Conservation (phyloP, 1,284 basidiomycete genomes). For the Ceratorhiza oryzae-sativae region DNA sequence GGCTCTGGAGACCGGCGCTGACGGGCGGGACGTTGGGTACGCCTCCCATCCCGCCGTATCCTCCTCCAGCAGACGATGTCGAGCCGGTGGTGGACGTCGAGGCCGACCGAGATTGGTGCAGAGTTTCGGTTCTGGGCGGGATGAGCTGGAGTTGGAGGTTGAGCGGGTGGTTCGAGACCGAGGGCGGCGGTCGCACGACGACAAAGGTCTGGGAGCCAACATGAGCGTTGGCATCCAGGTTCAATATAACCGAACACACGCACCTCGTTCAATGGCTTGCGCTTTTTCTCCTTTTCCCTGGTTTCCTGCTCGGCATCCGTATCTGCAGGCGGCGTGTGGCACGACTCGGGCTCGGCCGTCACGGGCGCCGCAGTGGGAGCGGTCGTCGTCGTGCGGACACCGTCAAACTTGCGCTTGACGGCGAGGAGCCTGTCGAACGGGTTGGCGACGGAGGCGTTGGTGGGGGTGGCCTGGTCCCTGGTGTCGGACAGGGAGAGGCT, state of each 20-base stretch:
- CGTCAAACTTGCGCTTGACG: conserved; percentile 30
- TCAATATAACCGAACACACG: not conserved
- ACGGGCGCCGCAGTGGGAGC: not conserved
- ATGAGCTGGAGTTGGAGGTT: conserved; percentile 95
- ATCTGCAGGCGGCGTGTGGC: not conserved
- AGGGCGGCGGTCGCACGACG: conserved; percentile 83
- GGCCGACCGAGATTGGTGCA: conserved; percentile 43
- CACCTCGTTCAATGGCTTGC: conserved; percentile 32
- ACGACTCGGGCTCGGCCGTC: not conserved
- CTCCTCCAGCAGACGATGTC: conserved; percentile 5
- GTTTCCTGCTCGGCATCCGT: conserved; percentile 13
- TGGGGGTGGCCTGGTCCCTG: conserved; percentile 12
- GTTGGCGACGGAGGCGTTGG: not conserved
- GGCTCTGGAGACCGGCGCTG: conserved; percentile 14
- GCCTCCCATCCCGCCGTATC: conserved; percentile 4
- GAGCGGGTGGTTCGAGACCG: conserved; percentile 83
- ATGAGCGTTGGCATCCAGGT: not conserved
- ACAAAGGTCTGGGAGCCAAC: conserved; percentile 71
- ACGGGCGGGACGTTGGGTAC: conserved; percentile 32
- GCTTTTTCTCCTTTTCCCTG: conserved; percentile 7
- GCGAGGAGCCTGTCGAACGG: conserved; percentile 25
- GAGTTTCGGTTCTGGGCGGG: conserved; percentile 51
- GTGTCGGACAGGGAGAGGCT: not conserved
- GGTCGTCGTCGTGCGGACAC: conserved; percentile 1
- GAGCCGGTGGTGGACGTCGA: conserved; percentile 39